Evolutionary conservation across 2,329 filamentous ascomycete genomes (phyloP).

Genomic region (Hypoxylon rubiginosum): DNA sequence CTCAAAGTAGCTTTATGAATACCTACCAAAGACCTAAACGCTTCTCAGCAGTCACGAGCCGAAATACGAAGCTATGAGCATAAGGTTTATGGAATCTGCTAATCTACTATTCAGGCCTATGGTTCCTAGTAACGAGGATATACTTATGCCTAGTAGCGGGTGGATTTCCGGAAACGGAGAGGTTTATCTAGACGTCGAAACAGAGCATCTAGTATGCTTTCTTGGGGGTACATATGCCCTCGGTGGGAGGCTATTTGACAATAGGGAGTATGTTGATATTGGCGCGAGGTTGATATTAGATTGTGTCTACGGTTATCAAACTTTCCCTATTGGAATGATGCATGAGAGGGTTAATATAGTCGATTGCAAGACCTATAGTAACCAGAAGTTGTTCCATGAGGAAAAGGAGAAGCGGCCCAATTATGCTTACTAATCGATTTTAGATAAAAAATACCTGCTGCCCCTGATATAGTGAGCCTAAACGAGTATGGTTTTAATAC

Average conservation of each 20-base stretch:
- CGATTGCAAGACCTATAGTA: slow-evolving; percentile 54
- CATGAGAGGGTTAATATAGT: slow-evolving; percentile 70
- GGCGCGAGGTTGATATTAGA: slow-evolving; percentile 72
- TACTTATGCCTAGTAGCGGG: slow-evolving; percentile 72
- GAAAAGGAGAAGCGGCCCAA: slow-evolving; percentile 44
- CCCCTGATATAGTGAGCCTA: slow-evolving; percentile 67
- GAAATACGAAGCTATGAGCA: slow-evolving; percentile 56
- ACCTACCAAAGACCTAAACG: slow-evolving; percentile 74
- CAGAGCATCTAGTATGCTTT: slow-evolving; percentile 77
- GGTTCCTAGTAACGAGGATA: slow-evolving; percentile 67
- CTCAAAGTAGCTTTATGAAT: slow-evolving; percentile 60
- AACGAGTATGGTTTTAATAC: slow-evolving; percentile 70
- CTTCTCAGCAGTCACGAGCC: slow-evolving; percentile 70
- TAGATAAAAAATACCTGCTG: slow-evolving; percentile 54
- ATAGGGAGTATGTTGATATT: slow-evolving; percentile 66
- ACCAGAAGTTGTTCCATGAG: slow-evolving; percentile 40
- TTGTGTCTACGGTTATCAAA: slow-evolving; percentile 73
- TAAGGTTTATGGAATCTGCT: slow-evolving; percentile 67
- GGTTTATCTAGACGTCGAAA: slow-evolving; percentile 50
- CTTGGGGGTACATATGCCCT: slow-evolving; percentile 78
- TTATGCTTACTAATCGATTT: slow-evolving; percentile 44
- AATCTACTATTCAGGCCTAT: slow-evolving; percentile 78
- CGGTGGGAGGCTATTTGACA: slow-evolving; percentile 71
- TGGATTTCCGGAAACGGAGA: slow-evolving; percentile 50
- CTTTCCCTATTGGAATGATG: slow-evolving; percentile 70